phyloP scores from a whole-genome alignment of 139 green algal species.

The Chlorella sp. region DNA sequence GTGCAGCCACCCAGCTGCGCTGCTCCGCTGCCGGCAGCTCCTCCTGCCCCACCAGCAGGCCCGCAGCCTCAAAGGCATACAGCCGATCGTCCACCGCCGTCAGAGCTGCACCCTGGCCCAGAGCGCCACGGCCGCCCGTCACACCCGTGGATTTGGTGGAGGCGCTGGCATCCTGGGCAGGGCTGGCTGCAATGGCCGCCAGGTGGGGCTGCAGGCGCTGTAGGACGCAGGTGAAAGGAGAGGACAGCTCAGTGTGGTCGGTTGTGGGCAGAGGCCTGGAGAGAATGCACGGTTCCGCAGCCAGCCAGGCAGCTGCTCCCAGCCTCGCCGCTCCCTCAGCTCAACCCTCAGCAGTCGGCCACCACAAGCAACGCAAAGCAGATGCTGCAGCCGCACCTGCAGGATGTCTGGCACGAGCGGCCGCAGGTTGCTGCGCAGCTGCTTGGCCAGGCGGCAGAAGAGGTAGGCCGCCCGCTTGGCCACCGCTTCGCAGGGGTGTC shows the following conservation, averaged over 20 bases:
- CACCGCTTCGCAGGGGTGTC: conserved; percentile 37
- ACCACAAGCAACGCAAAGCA: too few relatives aligned
- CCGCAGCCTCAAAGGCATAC: conserved; percentile 91
- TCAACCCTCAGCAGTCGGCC: too few relatives aligned
- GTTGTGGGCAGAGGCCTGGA: too few relatives aligned
- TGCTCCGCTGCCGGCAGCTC: conserved; percentile 77
- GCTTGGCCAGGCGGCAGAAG: conserved; percentile 82
- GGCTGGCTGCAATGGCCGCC: conserved; percentile 65
- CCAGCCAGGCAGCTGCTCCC: too few relatives aligned
- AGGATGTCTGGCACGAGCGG: conserved; percentile 67
- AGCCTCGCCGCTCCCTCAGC: too few relatives aligned
- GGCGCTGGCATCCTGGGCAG: conserved; percentile 42
- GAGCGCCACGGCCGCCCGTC: conserved; percentile 8
- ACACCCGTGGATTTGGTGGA: conserved; percentile 13
- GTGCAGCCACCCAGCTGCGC: conserved; percentile 52
- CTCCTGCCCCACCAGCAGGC: conserved; percentile 85
- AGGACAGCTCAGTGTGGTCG: not conserved
- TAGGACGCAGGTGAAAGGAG: not conserved
- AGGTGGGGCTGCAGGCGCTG: conserved; percentile 72
- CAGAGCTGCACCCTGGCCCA: not conserved
- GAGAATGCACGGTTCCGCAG: too few relatives aligned
- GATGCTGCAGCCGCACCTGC: not conserved
- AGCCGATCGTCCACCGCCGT: conserved; percentile 76
- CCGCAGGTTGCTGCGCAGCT: conserved; percentile 65
- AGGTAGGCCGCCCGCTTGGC: conserved; percentile 82